phyloP scores from a whole-genome alignment of 169 alveolate species.

The Sarcocystis neurona region DNA sequence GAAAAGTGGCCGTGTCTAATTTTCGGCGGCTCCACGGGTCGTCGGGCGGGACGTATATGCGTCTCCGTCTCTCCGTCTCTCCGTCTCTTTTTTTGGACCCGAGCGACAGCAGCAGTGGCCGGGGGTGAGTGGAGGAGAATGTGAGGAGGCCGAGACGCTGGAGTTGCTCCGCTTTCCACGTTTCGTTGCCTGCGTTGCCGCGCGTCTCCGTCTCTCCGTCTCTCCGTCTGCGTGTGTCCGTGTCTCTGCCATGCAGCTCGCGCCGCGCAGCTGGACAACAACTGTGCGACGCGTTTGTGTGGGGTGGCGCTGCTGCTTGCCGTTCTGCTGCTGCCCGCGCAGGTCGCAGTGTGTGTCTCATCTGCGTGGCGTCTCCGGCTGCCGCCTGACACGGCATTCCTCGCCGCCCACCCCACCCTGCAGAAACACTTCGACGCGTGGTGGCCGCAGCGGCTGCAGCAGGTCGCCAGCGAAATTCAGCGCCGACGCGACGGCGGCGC shows the following conservation, averaged over 20 bases:
- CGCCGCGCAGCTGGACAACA: too few relatives aligned
- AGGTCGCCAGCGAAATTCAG: conserved; percentile 35
- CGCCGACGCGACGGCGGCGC: conserved; percentile 7
- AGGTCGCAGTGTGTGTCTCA: conserved; percentile 24
- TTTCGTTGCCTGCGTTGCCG: neutral
- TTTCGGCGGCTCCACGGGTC: too few relatives aligned
- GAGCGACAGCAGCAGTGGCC: too few relatives aligned
- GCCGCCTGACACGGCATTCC: conserved; percentile 35
- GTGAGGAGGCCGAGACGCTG: too few relatives aligned
- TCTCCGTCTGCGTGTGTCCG: neutral
- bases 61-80: too few relatives aligned
- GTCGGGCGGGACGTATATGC: too few relatives aligned
- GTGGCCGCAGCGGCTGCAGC: conserved; percentile 38
- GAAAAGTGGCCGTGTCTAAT: too few relatives aligned
- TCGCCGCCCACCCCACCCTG: conserved; percentile 17
- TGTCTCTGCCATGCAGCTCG: neutral
- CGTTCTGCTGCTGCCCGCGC: neutral
- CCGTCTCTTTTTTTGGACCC: too few relatives aligned
- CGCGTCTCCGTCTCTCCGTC: neutral
- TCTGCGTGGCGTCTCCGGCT: conserved; percentile 47
- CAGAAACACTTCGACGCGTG: conserved; percentile 10
- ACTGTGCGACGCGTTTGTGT: neutral
- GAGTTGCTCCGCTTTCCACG: too few relatives aligned
- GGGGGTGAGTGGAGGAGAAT: too few relatives aligned
- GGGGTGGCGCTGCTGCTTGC: neutral